Conservation (phyloP, 129 eudicot genomes). For the Escallonia rubra region DNA sequence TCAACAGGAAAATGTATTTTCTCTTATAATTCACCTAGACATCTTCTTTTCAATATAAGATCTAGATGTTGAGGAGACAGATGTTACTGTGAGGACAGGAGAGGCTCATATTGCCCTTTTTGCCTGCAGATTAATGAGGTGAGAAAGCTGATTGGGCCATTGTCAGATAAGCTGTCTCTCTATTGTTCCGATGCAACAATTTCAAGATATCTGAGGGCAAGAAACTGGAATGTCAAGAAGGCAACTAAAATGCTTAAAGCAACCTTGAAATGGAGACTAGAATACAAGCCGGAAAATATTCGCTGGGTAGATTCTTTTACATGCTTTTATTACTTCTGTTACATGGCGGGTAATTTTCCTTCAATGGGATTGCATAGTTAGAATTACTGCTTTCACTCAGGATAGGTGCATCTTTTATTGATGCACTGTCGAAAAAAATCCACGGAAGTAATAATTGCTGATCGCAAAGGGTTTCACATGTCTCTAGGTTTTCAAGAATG, state of each 20-base stretch:
- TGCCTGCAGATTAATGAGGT: constrained; percentile 28
- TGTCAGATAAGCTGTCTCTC: constrained; percentile 2
- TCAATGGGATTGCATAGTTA: no score
- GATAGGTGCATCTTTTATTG: no score
- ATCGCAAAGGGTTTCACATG: no score
- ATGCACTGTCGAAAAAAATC: no score
- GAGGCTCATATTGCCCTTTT: background rate
- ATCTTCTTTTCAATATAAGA: background rate
- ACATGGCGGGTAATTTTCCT: no score
- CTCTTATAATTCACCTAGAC: background rate
- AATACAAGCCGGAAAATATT: constrained; percentile 72
- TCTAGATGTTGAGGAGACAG: background rate
- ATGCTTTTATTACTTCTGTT: background rate
- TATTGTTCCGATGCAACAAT: constrained; percentile 46
- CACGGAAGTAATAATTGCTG: no score
- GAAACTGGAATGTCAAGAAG: constrained; percentile 77
- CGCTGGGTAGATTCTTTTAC: constrained; percentile 50
- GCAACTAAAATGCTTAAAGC: constrained; percentile 73
- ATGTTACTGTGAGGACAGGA: background rate
- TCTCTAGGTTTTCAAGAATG: no score
- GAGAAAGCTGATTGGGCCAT: constrained; percentile 16
- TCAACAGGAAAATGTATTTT: constrained; percentile 27
- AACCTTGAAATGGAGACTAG: constrained; percentile 64
- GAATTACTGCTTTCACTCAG: no score
- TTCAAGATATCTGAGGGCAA: constrained; percentile 66